These are phyloP conservation scores for Phlyctochytrium arcticum DNA, from an alignment of 192 early-diverging fungal genomes.

Conservation along the genomic window DNA sequence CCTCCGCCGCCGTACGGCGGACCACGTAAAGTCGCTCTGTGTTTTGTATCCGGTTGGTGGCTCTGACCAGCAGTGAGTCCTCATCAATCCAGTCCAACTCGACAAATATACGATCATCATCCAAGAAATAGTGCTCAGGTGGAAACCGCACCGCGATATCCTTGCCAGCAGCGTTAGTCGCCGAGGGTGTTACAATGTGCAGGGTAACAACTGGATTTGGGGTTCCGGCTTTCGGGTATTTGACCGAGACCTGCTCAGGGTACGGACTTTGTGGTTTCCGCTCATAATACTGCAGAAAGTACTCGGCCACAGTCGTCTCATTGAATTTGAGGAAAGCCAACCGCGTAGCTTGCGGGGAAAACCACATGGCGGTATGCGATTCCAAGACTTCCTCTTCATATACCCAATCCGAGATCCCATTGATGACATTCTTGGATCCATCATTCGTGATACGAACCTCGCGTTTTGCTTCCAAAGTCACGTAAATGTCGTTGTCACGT, in stretches of 20 bases:
- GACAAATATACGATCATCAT: constrained; percentile 76
- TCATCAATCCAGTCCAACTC: constrained; percentile 71
- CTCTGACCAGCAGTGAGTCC: constrained; percentile 63
- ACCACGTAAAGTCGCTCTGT: constrained; percentile 66
- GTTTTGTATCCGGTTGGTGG: constrained; percentile 90
- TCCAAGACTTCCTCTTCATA: constrained; percentile 94
- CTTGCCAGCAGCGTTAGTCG: background rate
- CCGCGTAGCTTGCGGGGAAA: constrained; percentile 74
- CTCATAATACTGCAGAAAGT: constrained; percentile 70
- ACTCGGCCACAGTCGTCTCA: constrained; percentile 77
- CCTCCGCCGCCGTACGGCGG: constrained; percentile 28
- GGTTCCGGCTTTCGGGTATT: constrained; percentile 88
- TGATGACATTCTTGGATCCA: constrained; percentile 76
- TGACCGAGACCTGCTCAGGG: constrained; percentile 66
- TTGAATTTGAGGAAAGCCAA: constrained; percentile 85
- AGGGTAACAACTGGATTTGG: constrained; percentile 79
- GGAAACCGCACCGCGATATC: constrained; percentile 37
- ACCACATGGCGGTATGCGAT: constrained; percentile 71
- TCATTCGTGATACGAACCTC: constrained; percentile 81
- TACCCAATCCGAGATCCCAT: constrained; percentile 97
- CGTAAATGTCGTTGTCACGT: constrained; percentile 80
- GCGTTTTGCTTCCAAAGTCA: constrained; percentile 57
- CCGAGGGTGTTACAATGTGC: constrained; percentile 56
- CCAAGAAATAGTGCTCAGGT: constrained; percentile 48
- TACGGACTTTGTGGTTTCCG: constrained; percentile 57